Evolutionary conservation across 768 basidiomycete genomes (phyloP).

Genomic region (Daedaleopsis sinensis): DNA sequence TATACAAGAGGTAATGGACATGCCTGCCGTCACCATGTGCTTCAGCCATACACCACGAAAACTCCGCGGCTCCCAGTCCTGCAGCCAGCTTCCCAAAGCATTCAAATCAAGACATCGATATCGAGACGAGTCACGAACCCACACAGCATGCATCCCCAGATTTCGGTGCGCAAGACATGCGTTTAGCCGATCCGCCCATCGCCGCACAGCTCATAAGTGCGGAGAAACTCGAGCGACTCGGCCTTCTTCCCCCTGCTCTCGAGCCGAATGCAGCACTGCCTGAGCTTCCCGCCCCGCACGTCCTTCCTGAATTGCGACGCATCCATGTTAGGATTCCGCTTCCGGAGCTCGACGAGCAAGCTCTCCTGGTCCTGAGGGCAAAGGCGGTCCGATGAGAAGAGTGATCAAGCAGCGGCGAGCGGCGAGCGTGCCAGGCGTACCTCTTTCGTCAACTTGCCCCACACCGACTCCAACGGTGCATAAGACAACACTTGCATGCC

Average conservation of each 20-base stretch:
- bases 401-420: neutral
- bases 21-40: too few species aligned
- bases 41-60: neutral
- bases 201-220: constrained; percentile 6
- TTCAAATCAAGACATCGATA: neutral
- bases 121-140: neutral
- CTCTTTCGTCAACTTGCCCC: constrained; percentile 7
- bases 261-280: constrained; percentile 34
- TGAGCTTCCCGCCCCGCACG: constrained; percentile 45
- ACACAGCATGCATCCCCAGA: too few species aligned
- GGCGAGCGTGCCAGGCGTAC: too few species aligned
- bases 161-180: too few species aligned
- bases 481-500: constrained; percentile 12
- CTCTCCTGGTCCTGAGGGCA: constrained; percentile 29
- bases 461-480: constrained; percentile 9
- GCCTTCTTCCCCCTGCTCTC: constrained; percentile 8
- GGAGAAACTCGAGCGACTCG: constrained; percentile 16
- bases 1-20: too few species aligned
- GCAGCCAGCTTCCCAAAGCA: neutral
- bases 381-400: neutral
- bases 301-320: constrained; percentile 34
- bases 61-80: neutral
- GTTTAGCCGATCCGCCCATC: neutral
- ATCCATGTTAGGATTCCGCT: constrained; percentile 36
- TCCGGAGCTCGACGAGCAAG: constrained; percentile 34